phyloP scores from a whole-genome alignment of 305 asterid species.

The Solanum hybrid region DNA sequence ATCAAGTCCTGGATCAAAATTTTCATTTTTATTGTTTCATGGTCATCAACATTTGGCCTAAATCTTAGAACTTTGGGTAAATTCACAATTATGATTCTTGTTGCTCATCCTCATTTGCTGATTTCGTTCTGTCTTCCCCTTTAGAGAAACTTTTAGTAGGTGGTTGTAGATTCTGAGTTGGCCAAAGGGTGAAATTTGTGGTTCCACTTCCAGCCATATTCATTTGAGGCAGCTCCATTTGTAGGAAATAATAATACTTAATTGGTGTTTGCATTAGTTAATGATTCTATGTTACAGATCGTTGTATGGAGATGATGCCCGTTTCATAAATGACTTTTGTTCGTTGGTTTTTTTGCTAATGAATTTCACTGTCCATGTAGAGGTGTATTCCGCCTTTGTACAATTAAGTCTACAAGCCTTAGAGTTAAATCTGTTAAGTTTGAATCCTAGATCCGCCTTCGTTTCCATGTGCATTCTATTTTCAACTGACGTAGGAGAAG shows the following conservation, averaged over 20 bases:
- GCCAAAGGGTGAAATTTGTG: neutral
- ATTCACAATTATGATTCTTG: too few relatives aligned
- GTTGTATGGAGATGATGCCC: neutral
- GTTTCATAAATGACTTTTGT: neutral
- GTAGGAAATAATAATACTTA: neutral
- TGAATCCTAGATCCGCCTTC: neutral
- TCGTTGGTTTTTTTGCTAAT: neutral
- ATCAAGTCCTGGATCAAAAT: too few relatives aligned
- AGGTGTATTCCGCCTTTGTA: neutral
- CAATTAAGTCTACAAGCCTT: neutral
- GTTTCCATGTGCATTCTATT: neutral
- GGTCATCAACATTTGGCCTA: too few relatives aligned
- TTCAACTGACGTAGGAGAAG: neutral
- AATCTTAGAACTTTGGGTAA: too few relatives aligned
- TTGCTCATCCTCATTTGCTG: neutral
- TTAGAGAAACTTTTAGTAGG: neutral
- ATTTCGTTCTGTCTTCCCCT: neutral
- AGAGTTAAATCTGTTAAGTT: neutral
- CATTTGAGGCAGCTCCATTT: neutral
- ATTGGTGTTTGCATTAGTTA: neutral
- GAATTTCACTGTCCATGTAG: neutral
- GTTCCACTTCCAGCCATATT: neutral
- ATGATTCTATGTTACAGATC: neutral
- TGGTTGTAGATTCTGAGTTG: neutral
- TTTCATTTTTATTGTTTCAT: too few relatives aligned